Percentiles rank a stretch among this genome's conserved stretches.
Conservation (phyloP, 768 basidiomycete genomes). For the Cubamyces sp. region DNA sequence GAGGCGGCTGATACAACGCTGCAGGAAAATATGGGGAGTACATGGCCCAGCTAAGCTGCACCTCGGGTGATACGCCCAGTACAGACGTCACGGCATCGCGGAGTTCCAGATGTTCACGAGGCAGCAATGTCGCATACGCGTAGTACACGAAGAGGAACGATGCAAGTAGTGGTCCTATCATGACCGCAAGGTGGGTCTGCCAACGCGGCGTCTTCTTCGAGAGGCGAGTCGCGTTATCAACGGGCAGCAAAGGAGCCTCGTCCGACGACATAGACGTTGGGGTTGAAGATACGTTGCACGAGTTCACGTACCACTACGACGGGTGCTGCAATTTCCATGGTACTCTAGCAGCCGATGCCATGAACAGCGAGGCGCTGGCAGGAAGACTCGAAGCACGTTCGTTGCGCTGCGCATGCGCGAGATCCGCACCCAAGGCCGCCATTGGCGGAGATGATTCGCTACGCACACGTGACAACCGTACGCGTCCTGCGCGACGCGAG, state of each 20-base stretch:
- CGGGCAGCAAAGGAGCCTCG: neutral
- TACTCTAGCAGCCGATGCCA: neutral
- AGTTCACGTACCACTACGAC: neutral
- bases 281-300: neutral
- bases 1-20: constrained; percentile 48
- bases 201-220: neutral
- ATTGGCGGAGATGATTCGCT: neutral
- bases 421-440: neutral
- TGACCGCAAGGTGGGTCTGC: neutral
- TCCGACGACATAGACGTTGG: neutral
- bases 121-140: constrained; percentile 5
- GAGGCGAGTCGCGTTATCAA: neutral
- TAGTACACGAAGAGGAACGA: constrained; percentile 14
- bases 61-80: constrained; percentile 21
- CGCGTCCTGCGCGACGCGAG: neutral
- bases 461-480: neutral
- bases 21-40: constrained; percentile 65
- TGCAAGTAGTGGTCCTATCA: neutral
- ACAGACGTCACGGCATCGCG: neutral
- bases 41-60: constrained; percentile 51
- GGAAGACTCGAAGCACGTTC: neutral
- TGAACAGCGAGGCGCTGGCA: neutral
- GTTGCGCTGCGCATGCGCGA: neutral
- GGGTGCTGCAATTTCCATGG: neutral
- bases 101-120: neutral